Conservation (phyloP, 129 eudicot genomes). For the Pulicaria dysenterica region DNA sequence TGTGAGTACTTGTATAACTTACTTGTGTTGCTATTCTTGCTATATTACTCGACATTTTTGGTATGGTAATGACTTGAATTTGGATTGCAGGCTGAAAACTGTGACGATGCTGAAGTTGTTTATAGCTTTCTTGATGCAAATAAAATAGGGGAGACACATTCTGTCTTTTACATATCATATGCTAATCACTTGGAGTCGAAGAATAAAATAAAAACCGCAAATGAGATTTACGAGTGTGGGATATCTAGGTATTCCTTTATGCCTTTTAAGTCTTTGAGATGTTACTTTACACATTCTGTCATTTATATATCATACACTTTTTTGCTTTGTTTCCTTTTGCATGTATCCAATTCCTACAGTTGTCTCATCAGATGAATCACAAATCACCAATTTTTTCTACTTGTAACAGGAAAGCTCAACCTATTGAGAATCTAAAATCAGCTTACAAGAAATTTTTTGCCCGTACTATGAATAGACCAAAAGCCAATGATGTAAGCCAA, state of each 20-base stretch:
- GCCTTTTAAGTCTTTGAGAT: background rate
- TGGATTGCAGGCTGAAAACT: slow-evolving; percentile 76
- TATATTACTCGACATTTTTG: background rate
- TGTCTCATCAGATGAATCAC: background rate
- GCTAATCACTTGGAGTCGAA: slow-evolving; percentile 80
- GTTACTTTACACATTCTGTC: background rate
- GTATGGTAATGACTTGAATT: background rate
- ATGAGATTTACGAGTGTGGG: slow-evolving; percentile 74
- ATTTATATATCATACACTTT: background rate
- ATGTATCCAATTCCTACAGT: background rate
- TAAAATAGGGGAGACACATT: slow-evolving; percentile 72
- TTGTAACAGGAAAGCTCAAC: slow-evolving; percentile 75
- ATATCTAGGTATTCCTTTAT: slow-evolving; percentile 56
- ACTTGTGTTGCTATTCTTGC: background rate
- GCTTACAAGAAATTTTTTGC: slow-evolving; percentile 72
- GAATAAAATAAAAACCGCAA: slow-evolving; percentile 74
- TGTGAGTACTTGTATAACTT: slow-evolving; percentile 42
- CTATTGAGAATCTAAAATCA: slow-evolving; percentile 69
- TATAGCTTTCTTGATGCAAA: slow-evolving; percentile 78
- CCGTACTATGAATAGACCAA: slow-evolving; percentile 73
- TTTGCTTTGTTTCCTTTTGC: slow-evolving; percentile 17
- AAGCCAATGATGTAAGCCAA: slow-evolving; percentile 55
- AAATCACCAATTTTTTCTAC: background rate
- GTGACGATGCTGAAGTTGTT: slow-evolving; percentile 86
- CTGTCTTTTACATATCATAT: slow-evolving; percentile 73